Conservation (phyloP, 1,139 yeast genomes). For the Saccharomyces hybrid region DNA sequence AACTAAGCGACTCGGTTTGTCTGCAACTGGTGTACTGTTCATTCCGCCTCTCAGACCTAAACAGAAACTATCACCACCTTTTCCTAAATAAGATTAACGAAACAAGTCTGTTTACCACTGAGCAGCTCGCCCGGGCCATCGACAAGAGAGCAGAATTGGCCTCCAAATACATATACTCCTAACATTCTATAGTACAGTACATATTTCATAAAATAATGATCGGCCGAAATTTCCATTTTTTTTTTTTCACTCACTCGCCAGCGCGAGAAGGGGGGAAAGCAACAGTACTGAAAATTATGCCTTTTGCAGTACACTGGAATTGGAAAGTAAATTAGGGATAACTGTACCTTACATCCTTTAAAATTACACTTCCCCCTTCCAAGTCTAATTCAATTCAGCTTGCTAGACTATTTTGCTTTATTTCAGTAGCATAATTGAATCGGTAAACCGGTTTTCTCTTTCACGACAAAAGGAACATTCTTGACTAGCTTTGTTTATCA, state of each 20-base stretch:
- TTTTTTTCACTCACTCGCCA: not conserved
- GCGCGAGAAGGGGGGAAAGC: not conserved
- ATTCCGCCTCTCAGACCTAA: slow-evolving; percentile 29
- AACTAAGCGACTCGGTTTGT: slow-evolving; percentile 27
- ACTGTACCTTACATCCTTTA: not conserved
- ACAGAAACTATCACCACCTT: slow-evolving; percentile 24
- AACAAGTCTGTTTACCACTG: slow-evolving; percentile 16
- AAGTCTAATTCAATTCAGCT: not conserved
- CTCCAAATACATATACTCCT: slow-evolving; percentile 17
- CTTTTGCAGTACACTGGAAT: not conserved
- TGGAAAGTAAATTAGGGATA: not conserved
- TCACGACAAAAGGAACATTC: not conserved
- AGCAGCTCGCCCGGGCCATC: slow-evolving; percentile 22
- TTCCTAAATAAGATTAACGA: slow-evolving; percentile 26
- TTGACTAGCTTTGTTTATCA: not conserved
- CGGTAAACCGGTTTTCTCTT: not conserved
- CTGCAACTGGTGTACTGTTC: slow-evolving; percentile 32
- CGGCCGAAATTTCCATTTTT: not conserved
- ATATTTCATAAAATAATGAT: not conserved
- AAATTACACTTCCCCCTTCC: not conserved
- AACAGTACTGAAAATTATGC: not conserved
- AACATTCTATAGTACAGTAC: not conserved
- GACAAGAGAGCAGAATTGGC: slow-evolving; percentile 29
- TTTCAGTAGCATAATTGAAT: not conserved
- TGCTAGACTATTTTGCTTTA: not conserved